Percentiles rank a stretch among this genome's conserved stretches.
Conservation (phyloP, 495 filamentous ascomycete species). For the Penicillium canariense region DNA sequence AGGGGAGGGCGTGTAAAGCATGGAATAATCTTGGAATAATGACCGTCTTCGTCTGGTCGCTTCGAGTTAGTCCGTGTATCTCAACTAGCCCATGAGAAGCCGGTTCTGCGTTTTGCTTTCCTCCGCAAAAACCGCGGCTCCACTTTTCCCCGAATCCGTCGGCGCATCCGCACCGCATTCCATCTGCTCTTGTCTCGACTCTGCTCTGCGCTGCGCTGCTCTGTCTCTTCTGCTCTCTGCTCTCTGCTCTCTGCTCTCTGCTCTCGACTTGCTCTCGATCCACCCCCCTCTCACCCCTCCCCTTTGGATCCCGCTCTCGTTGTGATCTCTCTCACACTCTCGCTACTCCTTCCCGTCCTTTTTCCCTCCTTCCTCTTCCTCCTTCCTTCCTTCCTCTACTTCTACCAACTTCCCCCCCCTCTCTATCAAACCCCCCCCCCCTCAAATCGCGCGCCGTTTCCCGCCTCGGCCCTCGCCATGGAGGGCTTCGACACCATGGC, state of each 20-base stretch:
- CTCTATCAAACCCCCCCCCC: neutral
- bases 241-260: slow-evolving; percentile 3
- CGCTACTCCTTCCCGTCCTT: slow-evolving; percentile 10
- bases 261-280: neutral
- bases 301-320: neutral
- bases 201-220: slow-evolving; percentile 5
- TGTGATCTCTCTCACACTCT: neutral
- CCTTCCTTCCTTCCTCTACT: slow-evolving; percentile 17
- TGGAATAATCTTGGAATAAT: too few species aligned
- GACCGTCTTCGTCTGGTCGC: neutral
- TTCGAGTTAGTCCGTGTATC: neutral
- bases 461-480: slow-evolving; percentile 43
- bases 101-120: slow-evolving; percentile 4
- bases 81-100: too few species aligned
- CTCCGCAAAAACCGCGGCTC: slow-evolving; percentile 34
- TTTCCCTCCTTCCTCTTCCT: slow-evolving; percentile 18
- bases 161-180: slow-evolving; percentile 19
- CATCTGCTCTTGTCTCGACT: slow-evolving; percentile 9
- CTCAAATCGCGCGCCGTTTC: slow-evolving; percentile 3
- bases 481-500: slow-evolving; percentile 64
- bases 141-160: slow-evolving; percentile 39
- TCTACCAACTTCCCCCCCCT: slow-evolving; percentile 13
- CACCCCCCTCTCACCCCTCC: neutral
- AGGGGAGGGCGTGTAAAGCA: too few species aligned
- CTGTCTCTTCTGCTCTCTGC: neutral